Conservation (phyloP, 139 green algal species). For the Chlorella ohadii region DNA sequence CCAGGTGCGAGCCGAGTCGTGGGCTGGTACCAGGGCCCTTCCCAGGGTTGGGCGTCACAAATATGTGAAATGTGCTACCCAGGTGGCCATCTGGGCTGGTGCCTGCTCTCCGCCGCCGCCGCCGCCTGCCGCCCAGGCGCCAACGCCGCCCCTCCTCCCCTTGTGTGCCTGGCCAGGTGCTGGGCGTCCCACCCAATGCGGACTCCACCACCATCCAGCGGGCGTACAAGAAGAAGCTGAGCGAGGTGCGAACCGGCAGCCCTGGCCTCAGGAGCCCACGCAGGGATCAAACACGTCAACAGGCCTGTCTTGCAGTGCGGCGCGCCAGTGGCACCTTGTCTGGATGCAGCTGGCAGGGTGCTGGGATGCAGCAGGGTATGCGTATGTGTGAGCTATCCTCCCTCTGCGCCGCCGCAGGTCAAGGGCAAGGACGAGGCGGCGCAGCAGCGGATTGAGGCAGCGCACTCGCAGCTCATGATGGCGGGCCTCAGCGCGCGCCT, state of each 20-base stretch:
- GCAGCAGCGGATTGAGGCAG: slow-evolving; percentile 53
- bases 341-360: no score
- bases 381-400: no score
- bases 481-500: slow-evolving; percentile 49
- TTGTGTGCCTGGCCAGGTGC: slow-evolving; percentile 44
- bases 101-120: no score
- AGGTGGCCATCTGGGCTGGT: no score
- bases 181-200: slow-evolving; percentile 52
- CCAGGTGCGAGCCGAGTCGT: slow-evolving; percentile 6
- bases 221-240: slow-evolving; percentile 56
- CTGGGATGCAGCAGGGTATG: no score
- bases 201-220: slow-evolving; percentile 53
- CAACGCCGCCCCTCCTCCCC: no score
- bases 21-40: no score
- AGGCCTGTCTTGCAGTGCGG: no score
- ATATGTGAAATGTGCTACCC: not conserved
- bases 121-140: not conserved
- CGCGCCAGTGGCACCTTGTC: no score
- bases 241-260: slow-evolving; percentile 2
- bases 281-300: no score
- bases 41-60: no score
- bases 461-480: slow-evolving; percentile 72
- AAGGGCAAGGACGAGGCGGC: slow-evolving; percentile 46
- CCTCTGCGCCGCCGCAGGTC: not conserved
- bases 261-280: no score